A percentile compares a stretch with the other conserved stretches of the same genome.
Evolutionary conservation across 2,329 filamentous ascomycete genomes (phyloP).

Genomic region (Bimuria novae-zelandiae): DNA sequence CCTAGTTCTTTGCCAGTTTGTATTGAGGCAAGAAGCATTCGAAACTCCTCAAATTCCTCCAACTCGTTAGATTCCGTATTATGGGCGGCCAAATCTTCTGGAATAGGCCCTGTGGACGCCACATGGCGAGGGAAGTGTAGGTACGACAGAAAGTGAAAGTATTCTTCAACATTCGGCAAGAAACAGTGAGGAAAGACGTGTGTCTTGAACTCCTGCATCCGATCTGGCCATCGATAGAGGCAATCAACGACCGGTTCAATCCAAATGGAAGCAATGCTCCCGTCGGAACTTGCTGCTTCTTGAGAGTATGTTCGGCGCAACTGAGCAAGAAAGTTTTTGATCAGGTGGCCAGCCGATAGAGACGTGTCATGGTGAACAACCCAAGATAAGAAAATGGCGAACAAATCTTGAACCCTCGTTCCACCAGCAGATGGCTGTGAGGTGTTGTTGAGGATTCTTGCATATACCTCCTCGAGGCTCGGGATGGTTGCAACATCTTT

Average conservation of each 20-base stretch:
- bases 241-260: slow-evolving; percentile 42
- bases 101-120: slow-evolving; percentile 21
- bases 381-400: slow-evolving; percentile 41
- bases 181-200: slow-evolving; percentile 56
- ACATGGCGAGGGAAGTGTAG: slow-evolving; percentile 43
- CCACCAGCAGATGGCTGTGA: not conserved
- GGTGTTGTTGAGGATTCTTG: slow-evolving; percentile 13
- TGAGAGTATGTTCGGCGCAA: slow-evolving; percentile 27
- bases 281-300: not conserved
- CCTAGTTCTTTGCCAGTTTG: slow-evolving; percentile 54
- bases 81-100: slow-evolving; percentile 16
- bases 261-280: slow-evolving; percentile 40
- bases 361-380: slow-evolving; percentile 48
- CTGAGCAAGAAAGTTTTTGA: slow-evolving; percentile 41
- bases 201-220: slow-evolving; percentile 48
- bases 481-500: slow-evolving; percentile 59
- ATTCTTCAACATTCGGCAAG: slow-evolving; percentile 46
- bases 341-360: slow-evolving; percentile 44
- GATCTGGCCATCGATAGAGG: slow-evolving; percentile 40
- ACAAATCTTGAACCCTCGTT: slow-evolving; percentile 24
- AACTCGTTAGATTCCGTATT: slow-evolving; percentile 15
- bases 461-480: slow-evolving; percentile 48
- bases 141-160: slow-evolving; percentile 46
- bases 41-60: slow-evolving; percentile 33
- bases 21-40: slow-evolving; percentile 46